These are phyloP conservation scores for Pneumocystis murina DNA, from an alignment of 1,139 yeast species.

Conservation along the genomic window DNA sequence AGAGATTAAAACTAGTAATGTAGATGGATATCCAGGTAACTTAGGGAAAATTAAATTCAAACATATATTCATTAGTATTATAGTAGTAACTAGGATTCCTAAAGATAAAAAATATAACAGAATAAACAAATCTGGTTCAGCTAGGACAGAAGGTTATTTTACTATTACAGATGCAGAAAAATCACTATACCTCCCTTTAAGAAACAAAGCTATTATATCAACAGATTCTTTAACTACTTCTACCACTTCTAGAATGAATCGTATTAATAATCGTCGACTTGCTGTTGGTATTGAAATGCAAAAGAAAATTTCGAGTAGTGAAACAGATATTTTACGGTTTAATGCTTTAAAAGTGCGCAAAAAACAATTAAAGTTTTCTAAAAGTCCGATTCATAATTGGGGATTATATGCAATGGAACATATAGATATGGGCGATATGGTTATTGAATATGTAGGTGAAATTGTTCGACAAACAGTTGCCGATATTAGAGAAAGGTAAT, in stretches of 20 bases:
- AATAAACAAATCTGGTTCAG: slow-evolving; percentile 43
- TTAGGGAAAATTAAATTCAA: background rate
- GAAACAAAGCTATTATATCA: slow-evolving; percentile 38
- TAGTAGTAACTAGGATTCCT: slow-evolving; percentile 12
- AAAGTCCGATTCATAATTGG: slow-evolving; percentile 97
- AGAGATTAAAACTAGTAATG: slow-evolving; percentile 22
- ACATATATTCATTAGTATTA: background rate
- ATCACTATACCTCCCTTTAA: slow-evolving; percentile 64
- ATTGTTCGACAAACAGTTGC: slow-evolving; percentile 88
- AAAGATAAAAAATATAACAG: slow-evolving; percentile 26
- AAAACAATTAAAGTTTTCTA: slow-evolving; percentile 87
- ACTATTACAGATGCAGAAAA: slow-evolving; percentile 64
- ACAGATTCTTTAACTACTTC: slow-evolving; percentile 27
- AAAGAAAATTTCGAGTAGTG: slow-evolving; percentile 60
- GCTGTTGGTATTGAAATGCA: slow-evolving; percentile 84
- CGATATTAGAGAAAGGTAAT: slow-evolving; percentile 58
- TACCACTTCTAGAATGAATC: slow-evolving; percentile 55
- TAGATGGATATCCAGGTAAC: slow-evolving; percentile 3
- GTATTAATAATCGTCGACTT: slow-evolving; percentile 78
- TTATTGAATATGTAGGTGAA: slow-evolving; percentile 97
- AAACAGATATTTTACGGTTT: slow-evolving; percentile 44
- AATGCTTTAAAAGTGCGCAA: slow-evolving; percentile 72
- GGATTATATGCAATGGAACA: slow-evolving; percentile 92
- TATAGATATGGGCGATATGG: slow-evolving; percentile 89
- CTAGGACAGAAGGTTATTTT: slow-evolving; percentile 58